phyloP scores from a whole-genome alignment of 306 rosid species.

The Prunus dulcis region DNA sequence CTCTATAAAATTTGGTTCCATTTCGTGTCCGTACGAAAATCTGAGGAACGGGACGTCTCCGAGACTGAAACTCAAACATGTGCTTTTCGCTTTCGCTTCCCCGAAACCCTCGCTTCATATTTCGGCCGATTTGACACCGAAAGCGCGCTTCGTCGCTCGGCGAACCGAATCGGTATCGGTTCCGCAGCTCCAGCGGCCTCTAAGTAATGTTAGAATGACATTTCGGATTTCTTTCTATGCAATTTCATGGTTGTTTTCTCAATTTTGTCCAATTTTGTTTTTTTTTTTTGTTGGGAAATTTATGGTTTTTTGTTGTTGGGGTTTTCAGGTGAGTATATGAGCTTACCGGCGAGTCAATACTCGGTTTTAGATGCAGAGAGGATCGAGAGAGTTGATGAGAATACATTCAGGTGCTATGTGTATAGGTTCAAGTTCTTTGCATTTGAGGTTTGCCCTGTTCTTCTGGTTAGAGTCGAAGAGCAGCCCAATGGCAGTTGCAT shows the following conservation, averaged over 20 bases:
- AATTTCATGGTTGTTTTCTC: neutral
- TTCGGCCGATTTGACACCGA: constrained; percentile 48
- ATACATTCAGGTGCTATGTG: constrained; percentile 85
- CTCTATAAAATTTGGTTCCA: constrained; percentile 25
- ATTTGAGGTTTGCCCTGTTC: constrained; percentile 88
- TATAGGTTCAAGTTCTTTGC: constrained; percentile 74
- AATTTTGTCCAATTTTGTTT: too few relatives aligned
- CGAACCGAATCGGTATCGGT: constrained; percentile 65
- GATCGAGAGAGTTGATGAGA: constrained; percentile 83
- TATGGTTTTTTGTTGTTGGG: constrained; percentile 7
- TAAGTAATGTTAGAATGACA: constrained; percentile 58
- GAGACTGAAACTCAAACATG: constrained; percentile 11
- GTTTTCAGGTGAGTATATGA: constrained; percentile 76
- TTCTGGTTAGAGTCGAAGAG: constrained; percentile 78
- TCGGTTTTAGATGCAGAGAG: constrained; percentile 97
- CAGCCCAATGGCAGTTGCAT: constrained; percentile 83
- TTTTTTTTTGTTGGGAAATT: neutral
- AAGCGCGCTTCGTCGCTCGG: constrained; percentile 77
- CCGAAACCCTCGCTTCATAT: constrained; percentile 41
- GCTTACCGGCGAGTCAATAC: constrained; percentile 93
- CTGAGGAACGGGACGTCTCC: constrained; percentile 8
- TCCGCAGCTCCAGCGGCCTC: constrained; percentile 71
- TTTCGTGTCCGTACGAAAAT: constrained; percentile 20
- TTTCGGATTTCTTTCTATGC: neutral
- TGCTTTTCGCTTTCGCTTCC: neutral